Evolutionary conservation across 2,329 filamentous ascomycete genomes (phyloP).

Genomic region (Emericellopsis atlantica): DNA sequence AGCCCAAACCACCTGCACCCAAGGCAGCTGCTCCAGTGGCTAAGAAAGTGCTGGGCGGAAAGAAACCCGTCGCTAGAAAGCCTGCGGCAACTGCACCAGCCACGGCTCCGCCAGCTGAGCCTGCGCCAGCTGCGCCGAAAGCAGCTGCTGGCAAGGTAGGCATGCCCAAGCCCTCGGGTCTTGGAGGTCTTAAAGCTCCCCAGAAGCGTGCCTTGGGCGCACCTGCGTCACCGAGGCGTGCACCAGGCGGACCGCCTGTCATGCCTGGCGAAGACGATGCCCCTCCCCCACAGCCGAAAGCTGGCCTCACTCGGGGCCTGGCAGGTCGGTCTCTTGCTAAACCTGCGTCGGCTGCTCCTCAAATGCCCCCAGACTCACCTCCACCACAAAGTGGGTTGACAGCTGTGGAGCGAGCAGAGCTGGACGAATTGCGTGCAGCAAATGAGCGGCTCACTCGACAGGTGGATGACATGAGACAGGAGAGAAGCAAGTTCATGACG

Average conservation of each 20-base stretch:
- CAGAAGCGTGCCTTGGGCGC: slow-evolving; percentile 39
- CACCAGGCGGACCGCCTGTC: slow-evolving; percentile 31
- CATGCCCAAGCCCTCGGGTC: slow-evolving; percentile 36
- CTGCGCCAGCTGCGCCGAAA: slow-evolving; percentile 46
- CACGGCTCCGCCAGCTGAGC: slow-evolving; percentile 41
- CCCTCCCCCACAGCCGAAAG: slow-evolving; percentile 46
- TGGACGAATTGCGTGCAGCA: slow-evolving; percentile 76
- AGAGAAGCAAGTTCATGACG: slow-evolving; percentile 68
- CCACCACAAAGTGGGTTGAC: slow-evolving; percentile 54
- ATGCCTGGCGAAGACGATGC: slow-evolving; percentile 45
- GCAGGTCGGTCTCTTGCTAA: slow-evolving; percentile 78
- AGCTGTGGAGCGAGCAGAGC: slow-evolving; percentile 76
- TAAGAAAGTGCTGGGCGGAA: slow-evolving; percentile 33
- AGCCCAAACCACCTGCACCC: slow-evolving; percentile 35
- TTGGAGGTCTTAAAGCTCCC: slow-evolving; percentile 47
- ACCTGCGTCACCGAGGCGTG: slow-evolving; percentile 42
- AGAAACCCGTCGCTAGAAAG: slow-evolving; percentile 31
- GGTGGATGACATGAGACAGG: slow-evolving; percentile 69
- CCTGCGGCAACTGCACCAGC: slow-evolving; percentile 28
- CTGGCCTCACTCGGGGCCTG: slow-evolving; percentile 64
- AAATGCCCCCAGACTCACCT: slow-evolving; percentile 40
- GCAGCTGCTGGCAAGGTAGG: slow-evolving; percentile 39
- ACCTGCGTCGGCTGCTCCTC: slow-evolving; percentile 40
- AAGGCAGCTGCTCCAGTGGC: slow-evolving; percentile 5
- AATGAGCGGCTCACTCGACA: slow-evolving; percentile 67